Base-by-base conservation (phyloP, 164 flowering plant genomes). In the Berberis vulgaris region DNA sequence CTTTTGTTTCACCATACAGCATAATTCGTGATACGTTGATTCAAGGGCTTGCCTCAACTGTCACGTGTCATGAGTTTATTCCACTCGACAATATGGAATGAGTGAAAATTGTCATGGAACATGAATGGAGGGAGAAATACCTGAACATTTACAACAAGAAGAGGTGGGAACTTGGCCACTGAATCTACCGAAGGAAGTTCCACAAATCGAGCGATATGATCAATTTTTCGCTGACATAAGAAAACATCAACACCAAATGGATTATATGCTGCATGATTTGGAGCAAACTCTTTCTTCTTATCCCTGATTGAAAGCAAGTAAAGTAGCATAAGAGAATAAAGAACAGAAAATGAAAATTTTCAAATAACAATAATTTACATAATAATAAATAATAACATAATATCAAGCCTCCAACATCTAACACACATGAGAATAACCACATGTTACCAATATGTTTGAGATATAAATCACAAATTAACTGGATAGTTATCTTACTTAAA, bases 141-240 rank as follows among this genome's bases (percentile, higher is more conserved):
- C 99, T 94, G 99, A 77, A 81, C 92, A 84, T 94, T 91, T 70
- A 94, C 96, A 71, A 94, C 86, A 68, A 94, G 99, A 54, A 94
- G 80, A 4, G 87, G 76, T 7, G 99, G 99, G 47, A 94, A 81
- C 59, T 72, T 78, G 12, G 80, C 90, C 56, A 75, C 73, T 44
- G 82, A 71, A 70, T 68, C 71, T 52, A 76, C 13, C 41, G 13
- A 12, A 11, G 99, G 97, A 45, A 94, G 97, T 26, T 85, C 84
- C 71, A 94, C 95, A 78, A 80, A 84, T 9, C 84, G 86, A 68
- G 99, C 91, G 67, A 94, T 79, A 57, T 94, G 99, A 72, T 87
- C 75, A 72, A 94, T 76, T 83, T 94, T 94, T 50, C 81, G 69
- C 10, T 61, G 84, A 60, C 84, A 81, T 76, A 89, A 76, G 77